A percentile compares a stretch with the other conserved stretches of the same genome.
phyloP scores from a whole-genome alignment of 257 asterid genomes.

The Marsdenia floribunda region DNA sequence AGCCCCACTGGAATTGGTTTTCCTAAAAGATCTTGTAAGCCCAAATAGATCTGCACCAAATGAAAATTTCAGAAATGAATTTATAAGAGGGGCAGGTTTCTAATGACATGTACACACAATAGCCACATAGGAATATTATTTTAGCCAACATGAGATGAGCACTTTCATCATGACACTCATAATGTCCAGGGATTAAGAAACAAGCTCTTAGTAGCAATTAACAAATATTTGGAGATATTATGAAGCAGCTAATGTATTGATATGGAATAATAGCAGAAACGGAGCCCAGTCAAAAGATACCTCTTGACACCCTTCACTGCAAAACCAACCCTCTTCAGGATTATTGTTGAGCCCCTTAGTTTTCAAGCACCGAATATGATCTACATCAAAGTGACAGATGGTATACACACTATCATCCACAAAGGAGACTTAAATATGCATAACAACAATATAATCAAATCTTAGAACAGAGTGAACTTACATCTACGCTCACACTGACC shows the following conservation, averaged over 20 bases:
- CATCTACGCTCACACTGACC: constrained; percentile 74
- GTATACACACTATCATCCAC: too few species aligned
- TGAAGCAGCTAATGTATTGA: background rate
- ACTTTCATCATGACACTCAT: background rate
- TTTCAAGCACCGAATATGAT: constrained; percentile 63
- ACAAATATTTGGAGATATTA: background rate
- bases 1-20: constrained; percentile 49
- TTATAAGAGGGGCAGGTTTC: background rate
- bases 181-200: background rate
- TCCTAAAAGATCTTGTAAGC: constrained; percentile 48
- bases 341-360: constrained; percentile 26
- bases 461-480: constrained; percentile 31
- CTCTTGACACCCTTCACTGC: constrained; percentile 61
- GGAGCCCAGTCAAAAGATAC: constrained; percentile 29
- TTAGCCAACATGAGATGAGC: background rate
- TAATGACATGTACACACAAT: background rate
- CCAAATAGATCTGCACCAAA: constrained; percentile 56
- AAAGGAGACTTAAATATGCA: constrained; percentile 2
- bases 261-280: background rate
- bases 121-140: background rate
- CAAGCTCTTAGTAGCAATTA: background rate
- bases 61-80: background rate
- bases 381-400: constrained; percentile 34
- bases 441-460: constrained; percentile 3
- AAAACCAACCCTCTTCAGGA: constrained; percentile 59